Evolutionary conservation across 345 rosid species (phyloP).

Genomic region (Rhizophora mangle): DNA sequence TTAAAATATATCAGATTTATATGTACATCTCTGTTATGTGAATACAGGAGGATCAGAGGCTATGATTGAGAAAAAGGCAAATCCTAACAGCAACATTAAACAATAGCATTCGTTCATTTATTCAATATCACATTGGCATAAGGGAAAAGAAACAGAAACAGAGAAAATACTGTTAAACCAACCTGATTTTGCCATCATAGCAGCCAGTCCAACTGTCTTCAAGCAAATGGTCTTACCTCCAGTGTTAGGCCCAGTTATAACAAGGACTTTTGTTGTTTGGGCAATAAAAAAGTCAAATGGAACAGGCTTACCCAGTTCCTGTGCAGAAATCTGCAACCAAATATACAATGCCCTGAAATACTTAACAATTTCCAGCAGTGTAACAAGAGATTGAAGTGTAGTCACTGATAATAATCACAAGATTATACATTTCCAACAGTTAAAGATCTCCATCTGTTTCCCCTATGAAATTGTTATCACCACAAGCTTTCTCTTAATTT

Average conservation of each 20-base stretch:
- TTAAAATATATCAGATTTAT: neutral
- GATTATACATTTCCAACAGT: conserved; percentile 23
- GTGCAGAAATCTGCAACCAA: conserved; percentile 46
- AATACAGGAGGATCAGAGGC: neutral
- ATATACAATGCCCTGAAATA: neutral
- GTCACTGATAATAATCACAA: neutral
- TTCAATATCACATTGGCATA: neutral
- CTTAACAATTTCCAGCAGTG: conserved; percentile 4
- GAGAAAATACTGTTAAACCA: neutral
- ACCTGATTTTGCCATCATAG: conserved; percentile 98
- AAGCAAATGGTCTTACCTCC: conserved; percentile 95
- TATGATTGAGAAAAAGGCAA: neutral
- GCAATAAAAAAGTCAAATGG: conserved; percentile 74
- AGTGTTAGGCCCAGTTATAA: conserved; percentile 93
- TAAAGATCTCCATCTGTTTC: conserved; percentile 29
- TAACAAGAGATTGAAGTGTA: no score
- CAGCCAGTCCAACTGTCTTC: conserved; percentile 89
- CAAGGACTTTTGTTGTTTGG: conserved; percentile 62
- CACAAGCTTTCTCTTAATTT: conserved; percentile 38
- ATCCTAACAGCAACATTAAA: neutral
- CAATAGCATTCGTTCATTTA: neutral
- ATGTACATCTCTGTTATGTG: neutral
- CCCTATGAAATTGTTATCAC: conserved; percentile 28
- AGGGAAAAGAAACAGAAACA: neutral
- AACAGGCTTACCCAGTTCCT: conserved; percentile 58